phyloP scores from a whole-genome alignment of 2,329 filamentous ascomycete species.

The Pseudofabraea citricarpa region DNA sequence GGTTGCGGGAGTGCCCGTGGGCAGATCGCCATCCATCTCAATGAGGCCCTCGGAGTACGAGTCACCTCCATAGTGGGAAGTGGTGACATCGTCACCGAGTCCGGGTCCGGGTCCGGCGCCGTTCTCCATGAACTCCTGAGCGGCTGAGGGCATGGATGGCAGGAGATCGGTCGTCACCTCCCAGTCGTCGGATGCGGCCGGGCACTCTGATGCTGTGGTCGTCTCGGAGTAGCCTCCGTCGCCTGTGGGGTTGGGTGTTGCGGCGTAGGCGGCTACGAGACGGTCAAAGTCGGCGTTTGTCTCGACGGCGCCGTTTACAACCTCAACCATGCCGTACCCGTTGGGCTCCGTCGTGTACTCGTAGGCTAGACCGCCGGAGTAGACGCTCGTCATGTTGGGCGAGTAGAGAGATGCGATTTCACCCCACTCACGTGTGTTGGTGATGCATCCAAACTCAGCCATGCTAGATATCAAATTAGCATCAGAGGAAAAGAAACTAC shows the following conservation, averaged over 20 bases:
- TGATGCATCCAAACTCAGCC: slow-evolving; percentile 89
- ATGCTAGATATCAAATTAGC: slow-evolving; percentile 33
- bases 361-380: slow-evolving; percentile 94
- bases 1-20: background rate
- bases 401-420: slow-evolving; percentile 79
- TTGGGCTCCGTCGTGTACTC: slow-evolving; percentile 82
- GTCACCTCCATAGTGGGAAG: slow-evolving; percentile 22
- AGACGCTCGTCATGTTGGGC: slow-evolving; percentile 80
- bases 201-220: slow-evolving; percentile 36
- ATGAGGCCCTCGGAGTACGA: slow-evolving; percentile 14
- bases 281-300: slow-evolving; percentile 41
- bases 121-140: slow-evolving; percentile 35
- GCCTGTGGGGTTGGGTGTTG: slow-evolving; percentile 40
- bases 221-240: slow-evolving; percentile 45
- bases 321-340: slow-evolving; percentile 56
- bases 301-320: slow-evolving; percentile 30
- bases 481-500: background rate
- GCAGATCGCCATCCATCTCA: slow-evolving; percentile 1
- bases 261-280: slow-evolving; percentile 38
- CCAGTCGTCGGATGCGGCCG: slow-evolving; percentile 40
- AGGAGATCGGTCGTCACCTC: slow-evolving; percentile 39
- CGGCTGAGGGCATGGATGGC: slow-evolving; percentile 39
- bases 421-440: slow-evolving; percentile 73
- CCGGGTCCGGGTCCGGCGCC: slow-evolving; percentile 43
- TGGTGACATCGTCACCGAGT: slow-evolving; percentile 25